Evolutionary conservation across 768 basidiomycete species (phyloP).

Genomic region (Phlebiopsis gigantea): DNA sequence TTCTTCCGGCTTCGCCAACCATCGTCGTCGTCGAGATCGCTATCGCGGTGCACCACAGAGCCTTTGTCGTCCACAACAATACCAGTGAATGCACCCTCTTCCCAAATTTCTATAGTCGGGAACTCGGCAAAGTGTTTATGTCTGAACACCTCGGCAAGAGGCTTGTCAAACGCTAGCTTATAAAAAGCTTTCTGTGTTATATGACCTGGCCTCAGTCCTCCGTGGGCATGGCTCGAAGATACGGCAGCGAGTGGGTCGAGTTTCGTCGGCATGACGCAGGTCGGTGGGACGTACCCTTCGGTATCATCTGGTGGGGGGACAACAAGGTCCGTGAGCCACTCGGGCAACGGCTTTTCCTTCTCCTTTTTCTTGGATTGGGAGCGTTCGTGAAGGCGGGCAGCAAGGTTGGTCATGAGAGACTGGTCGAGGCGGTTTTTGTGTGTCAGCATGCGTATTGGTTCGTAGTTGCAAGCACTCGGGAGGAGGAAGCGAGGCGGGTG

Average conservation of each 20-base stretch:
- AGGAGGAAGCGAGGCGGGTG: slow-evolving; percentile 48
- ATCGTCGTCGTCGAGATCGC: slow-evolving; percentile 15
- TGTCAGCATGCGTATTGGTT: slow-evolving; percentile 50
- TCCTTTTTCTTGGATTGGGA: slow-evolving; percentile 39
- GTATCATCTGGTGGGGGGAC: slow-evolving; percentile 50
- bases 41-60: slow-evolving; percentile 26
- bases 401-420: slow-evolving; percentile 47
- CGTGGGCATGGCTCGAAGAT: background rate
- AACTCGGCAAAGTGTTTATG: slow-evolving; percentile 76
- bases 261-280: slow-evolving; percentile 54
- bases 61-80: slow-evolving; percentile 54
- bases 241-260: slow-evolving; percentile 29
- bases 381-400: slow-evolving; percentile 39
- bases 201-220: slow-evolving; percentile 16
- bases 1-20: slow-evolving; percentile 44
- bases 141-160: slow-evolving; percentile 44
- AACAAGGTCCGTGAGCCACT: slow-evolving; percentile 54
- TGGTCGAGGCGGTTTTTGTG: slow-evolving; percentile 54
- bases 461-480: slow-evolving; percentile 29
- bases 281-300: slow-evolving; percentile 49
- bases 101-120: slow-evolving; percentile 76
- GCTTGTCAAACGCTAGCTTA: slow-evolving; percentile 45
- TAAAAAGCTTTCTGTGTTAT: slow-evolving; percentile 39
- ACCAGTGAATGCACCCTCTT: slow-evolving; percentile 54
- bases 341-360: slow-evolving; percentile 39